Evolutionary conservation across 2,329 filamentous ascomycete genomes (phyloP), one percentile per base, ranked within the genome.

Genomic region (Exutisphaerella laricina): DNA sequence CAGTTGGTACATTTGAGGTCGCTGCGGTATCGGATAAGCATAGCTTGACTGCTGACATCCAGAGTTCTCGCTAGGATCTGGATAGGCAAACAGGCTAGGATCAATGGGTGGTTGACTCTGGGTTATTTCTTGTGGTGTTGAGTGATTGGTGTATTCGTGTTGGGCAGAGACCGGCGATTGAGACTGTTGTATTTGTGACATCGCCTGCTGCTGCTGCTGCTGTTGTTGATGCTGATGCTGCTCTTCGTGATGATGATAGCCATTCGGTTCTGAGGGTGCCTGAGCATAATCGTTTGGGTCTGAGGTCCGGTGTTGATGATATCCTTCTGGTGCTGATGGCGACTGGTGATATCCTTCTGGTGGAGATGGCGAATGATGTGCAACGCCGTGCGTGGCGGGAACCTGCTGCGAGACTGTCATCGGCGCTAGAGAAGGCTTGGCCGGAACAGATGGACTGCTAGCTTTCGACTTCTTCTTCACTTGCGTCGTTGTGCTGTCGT

Each of bases 401-500:
- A 38, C 38, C n/a, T 39, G 43, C n/a, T 35, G 44, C 25, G 30
- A 10, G 41, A 45, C 42, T 29, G 36, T 39, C 5, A 34, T 36
- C 4, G 45, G 43, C 34, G 31, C 35, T 29, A 26, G 37, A 4
- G 39, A 37, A 8, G 31, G 16, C 4, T 32, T 22, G 16, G 33
- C 18, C 14, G 33, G 10, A 13, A 36, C 18, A 18, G 22, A 32
- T 10, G 48, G 48, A 20, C 43, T 46, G 8, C 39, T 44, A 18
- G 50, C 28, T 21, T 53, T 54, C 2, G 45, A 22, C 33, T 56
- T 57, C 47, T 59, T 56, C 34, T 54, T 57, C 5, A 48, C 35
- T 18, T 55, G 53, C 7, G 47, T 39, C 17, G 56, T 55, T 29
- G 56, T 60, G 31, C 49, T 51, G 12, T 55, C 56, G 4, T 70